Percentiles rank a stretch among this genome's conserved stretches.
These are phyloP conservation scores for Ogataea henricii DNA, from an alignment of 805 yeast species.

Conservation along the genomic window DNA sequence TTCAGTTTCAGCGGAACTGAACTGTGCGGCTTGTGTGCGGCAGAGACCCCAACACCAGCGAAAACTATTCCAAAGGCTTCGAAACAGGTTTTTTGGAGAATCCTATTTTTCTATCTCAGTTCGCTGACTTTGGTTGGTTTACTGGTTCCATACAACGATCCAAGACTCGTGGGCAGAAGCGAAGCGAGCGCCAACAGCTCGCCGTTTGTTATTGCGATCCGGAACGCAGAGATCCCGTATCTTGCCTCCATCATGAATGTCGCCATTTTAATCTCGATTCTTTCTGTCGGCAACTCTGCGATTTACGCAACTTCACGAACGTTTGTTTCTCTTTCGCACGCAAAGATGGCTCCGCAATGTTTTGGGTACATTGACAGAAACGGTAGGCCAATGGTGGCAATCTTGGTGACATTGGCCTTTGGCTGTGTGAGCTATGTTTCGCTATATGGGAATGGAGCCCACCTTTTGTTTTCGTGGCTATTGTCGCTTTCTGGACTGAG, in stretches of 20 bases:
- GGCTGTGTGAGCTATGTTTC: slow-evolving; percentile 49
- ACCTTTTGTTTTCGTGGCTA: slow-evolving; percentile 47
- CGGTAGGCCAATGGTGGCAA: slow-evolving; percentile 53
- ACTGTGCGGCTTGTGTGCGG: slow-evolving; percentile 51
- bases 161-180: slow-evolving; percentile 33
- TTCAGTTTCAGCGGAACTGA: slow-evolving; percentile 59
- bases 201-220: slow-evolving; percentile 51
- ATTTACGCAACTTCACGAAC: slow-evolving; percentile 61
- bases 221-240: slow-evolving; percentile 37
- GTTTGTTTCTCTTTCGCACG: slow-evolving; percentile 46
- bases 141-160: slow-evolving; percentile 47
- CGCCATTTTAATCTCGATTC: slow-evolving; percentile 42
- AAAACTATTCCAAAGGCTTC: slow-evolving; percentile 52
- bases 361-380: slow-evolving; percentile 48
- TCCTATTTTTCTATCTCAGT: slow-evolving; percentile 47
- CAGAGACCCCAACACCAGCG: slow-evolving; percentile 50
- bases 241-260: slow-evolving; percentile 44
- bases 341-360: slow-evolving; percentile 45
- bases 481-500: slow-evolving; percentile 52
- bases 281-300: slow-evolving; percentile 54
- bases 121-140: slow-evolving; percentile 48
- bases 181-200: slow-evolving; percentile 39
- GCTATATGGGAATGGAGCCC: slow-evolving; percentile 42
- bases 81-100: slow-evolving; percentile 59
- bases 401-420: slow-evolving; percentile 39